These are phyloP conservation scores for Thermoascus crustaceus DNA, from an alignment of 2,329 filamentous ascomycete genomes.

Conservation along the genomic window DNA sequence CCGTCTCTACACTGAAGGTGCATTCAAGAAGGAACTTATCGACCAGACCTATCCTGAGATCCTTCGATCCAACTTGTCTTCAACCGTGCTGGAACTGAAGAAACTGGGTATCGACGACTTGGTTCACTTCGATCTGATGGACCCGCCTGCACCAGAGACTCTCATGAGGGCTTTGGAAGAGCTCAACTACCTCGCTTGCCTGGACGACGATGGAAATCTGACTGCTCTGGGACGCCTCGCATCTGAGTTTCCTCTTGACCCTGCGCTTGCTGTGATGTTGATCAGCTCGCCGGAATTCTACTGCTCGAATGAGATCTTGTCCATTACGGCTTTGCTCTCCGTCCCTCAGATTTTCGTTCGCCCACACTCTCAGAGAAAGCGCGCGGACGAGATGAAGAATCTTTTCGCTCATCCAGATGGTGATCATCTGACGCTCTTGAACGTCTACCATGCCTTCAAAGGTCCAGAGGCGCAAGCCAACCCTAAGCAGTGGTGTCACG, in stretches of 20 bases:
- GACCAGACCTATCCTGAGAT: conserved; percentile 97
- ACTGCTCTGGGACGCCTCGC: conserved; percentile 78
- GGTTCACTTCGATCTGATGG: conserved; percentile 98
- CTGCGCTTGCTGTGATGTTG: conserved; percentile 90
- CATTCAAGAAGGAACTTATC: conserved; percentile 96
- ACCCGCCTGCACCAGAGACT: conserved; percentile 93
- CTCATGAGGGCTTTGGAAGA: conserved; percentile 97
- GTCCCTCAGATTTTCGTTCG: conserved; percentile 92
- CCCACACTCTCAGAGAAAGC: conserved; percentile 74
- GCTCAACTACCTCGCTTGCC: conserved; percentile 91
- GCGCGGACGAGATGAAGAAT: conserved; percentile 94
- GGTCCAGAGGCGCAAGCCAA: conserved; percentile 60
- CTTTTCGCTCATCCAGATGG: conserved; percentile 88
- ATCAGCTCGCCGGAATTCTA: conserved; percentile 97
- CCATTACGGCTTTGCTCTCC: conserved; percentile 85
- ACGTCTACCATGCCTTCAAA: conserved; percentile 98
- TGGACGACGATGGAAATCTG: conserved; percentile 92
- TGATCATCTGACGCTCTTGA: conserved; percentile 91
- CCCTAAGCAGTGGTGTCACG: conserved; percentile 86
- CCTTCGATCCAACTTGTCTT: conserved; percentile 85
- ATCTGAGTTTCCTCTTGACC: conserved; percentile 92
- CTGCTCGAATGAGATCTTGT: conserved; percentile 96
- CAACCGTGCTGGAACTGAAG: conserved; percentile 92
- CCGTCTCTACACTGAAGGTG: conserved; percentile 85
- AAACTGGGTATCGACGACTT: conserved; percentile 93